Conservation (phyloP, 192 early-diverging fungal species). For the Backusella australiensis region DNA sequence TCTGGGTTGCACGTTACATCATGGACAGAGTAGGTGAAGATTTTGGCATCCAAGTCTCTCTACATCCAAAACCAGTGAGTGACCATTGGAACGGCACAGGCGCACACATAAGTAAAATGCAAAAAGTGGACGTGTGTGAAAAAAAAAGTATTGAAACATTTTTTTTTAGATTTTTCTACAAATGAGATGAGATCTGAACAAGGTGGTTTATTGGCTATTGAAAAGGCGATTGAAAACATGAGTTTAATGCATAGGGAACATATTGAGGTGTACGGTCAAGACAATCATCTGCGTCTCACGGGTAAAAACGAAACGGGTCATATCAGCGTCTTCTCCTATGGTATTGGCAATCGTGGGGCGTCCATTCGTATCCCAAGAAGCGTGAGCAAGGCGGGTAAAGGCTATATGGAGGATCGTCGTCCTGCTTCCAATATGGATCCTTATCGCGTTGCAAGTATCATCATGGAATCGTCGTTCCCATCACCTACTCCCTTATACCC, state of each 20-base stretch:
- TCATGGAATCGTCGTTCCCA: slow-evolving; percentile 42
- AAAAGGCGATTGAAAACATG: slow-evolving; percentile 53
- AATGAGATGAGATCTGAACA: slow-evolving; percentile 40
- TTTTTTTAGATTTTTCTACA: slow-evolving; percentile 41
- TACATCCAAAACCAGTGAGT: slow-evolving; percentile 54
- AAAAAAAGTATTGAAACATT: not conserved
- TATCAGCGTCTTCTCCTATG: slow-evolving; percentile 46
- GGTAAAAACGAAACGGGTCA: slow-evolving; percentile 53
- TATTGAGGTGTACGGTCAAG: slow-evolving; percentile 54
- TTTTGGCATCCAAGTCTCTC: slow-evolving; percentile 45
- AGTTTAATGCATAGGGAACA: slow-evolving; percentile 41
- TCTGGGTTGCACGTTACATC: slow-evolving; percentile 49
- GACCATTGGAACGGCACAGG: slow-evolving; percentile 57
- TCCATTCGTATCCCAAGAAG: slow-evolving; percentile 58
- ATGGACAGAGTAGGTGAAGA: slow-evolving; percentile 50
- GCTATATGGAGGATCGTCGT: slow-evolving; percentile 54
- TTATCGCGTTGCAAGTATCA: slow-evolving; percentile 48
- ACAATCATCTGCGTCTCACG: slow-evolving; percentile 52
- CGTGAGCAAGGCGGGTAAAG: slow-evolving; percentile 44
- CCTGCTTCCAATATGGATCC: slow-evolving; percentile 59
- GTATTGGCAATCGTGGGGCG: slow-evolving; percentile 53
- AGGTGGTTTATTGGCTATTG: slow-evolving; percentile 46
- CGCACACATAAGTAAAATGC: slow-evolving; percentile 41
- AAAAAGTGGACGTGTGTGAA: not conserved
- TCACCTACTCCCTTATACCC: not conserved